Base-by-base conservation (phyloP, 2,329 filamentous ascomycete genomes). In the Graphilbum fragrans region DNA sequence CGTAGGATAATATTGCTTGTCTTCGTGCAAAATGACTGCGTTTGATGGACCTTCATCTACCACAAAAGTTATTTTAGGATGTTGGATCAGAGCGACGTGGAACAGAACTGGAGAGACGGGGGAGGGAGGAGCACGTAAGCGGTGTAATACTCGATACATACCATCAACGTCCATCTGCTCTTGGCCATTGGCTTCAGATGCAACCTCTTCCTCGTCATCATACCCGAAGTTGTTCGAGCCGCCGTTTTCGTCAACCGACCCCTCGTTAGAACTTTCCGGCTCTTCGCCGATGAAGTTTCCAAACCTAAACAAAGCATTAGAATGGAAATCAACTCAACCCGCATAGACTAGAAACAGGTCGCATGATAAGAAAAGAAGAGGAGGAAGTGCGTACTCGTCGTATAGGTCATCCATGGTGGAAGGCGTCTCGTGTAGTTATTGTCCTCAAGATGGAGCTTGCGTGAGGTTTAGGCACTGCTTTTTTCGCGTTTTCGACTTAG, bases 1-100 rank as follows among this genome's bases (percentile, higher is more conserved):
- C n/a, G 88, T 94, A 23, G 92, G 92, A 58, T 98, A 98, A 63
- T 98, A 98, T 59, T 96, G 92, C 62, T 98, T 98, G 66, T 98
- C 92, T 69, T 98, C 92, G 64, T 98, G 92, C 36, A 98, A 74
- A 44, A 98, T 75, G n/a, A 98, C 87, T 39, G 92, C 90, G 60
- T 96, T 98, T 5, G 88, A 95, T 4, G 90, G 85, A 14, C 84
- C 87, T 38, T 88, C 82, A 59, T 86, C 77, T 74, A 49, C 47
- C 37, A 32, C 23, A 8, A 16, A 31, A 31, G 14, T 5, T 10
- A 31, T 31, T 10, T 31, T 31, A 31, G 29, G 12, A 14, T 9
- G 5, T 31, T 12, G 7, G n/a, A 16, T 31, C n/a, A n/a, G n/a
- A n/a, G n/a, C n/a, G n/a, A n/a, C n/a, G n/a, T n/a, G n/a, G 9